phyloP scores from a whole-genome alignment of 2,329 filamentous ascomycete genomes.

The Alternaria ethzedia region DNA sequence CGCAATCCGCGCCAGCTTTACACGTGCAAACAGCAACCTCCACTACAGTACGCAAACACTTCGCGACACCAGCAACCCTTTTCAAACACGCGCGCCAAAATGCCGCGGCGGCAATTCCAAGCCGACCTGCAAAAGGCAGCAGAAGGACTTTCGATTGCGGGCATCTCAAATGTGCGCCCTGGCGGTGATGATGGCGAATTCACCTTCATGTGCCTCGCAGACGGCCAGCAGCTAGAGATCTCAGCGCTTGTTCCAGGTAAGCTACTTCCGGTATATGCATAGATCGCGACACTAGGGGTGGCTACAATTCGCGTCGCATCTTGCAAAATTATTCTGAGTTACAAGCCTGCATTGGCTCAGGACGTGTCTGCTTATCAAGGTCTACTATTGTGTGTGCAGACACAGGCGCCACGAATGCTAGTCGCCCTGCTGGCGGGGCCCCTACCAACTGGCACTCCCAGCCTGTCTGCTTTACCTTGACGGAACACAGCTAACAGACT shows the following conservation, averaged over 20 bases:
- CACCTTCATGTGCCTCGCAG: conserved; percentile 58
- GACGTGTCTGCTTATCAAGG: neutral
- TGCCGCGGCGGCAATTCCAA: conserved; percentile 72
- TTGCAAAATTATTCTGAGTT: neutral
- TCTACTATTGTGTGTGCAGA: neutral
- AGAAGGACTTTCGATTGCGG: conserved; percentile 47
- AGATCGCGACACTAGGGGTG: neutral
- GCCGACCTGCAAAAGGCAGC: conserved; percentile 60
- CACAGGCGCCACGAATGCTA: neutral
- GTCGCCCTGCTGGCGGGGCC: neutral
- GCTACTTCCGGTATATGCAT: neutral
- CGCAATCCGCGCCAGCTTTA: neutral
- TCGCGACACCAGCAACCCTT: neutral
- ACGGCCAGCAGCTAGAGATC: conserved; percentile 42
- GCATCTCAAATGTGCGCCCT: conserved; percentile 62
- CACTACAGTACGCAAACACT: neutral
- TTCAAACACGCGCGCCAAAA: conserved; percentile 43
- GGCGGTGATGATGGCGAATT: conserved; percentile 78
- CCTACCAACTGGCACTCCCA: neutral
- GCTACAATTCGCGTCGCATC: neutral
- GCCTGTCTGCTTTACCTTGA: neutral
- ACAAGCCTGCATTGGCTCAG: neutral
- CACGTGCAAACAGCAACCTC: neutral
- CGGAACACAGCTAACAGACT: neutral
- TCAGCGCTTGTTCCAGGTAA: conserved; percentile 48